Evolutionary conservation across 2,329 filamentous ascomycete genomes (phyloP), one percentile per base, ranked within the genome.

Genomic region (Diaporthe sp.): DNA sequence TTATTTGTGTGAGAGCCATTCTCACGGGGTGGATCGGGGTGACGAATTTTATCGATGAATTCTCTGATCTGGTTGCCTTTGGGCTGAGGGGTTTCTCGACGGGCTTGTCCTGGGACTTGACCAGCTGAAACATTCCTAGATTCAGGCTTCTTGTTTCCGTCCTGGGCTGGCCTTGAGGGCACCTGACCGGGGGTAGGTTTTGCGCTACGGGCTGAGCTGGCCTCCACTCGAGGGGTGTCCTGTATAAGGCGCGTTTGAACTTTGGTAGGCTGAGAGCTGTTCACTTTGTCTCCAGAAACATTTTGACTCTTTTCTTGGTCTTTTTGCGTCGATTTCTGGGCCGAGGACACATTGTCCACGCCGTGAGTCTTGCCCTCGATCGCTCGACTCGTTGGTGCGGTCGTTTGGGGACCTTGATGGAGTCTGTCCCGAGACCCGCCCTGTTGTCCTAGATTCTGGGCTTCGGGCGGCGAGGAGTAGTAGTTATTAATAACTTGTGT

Each of bases 51-150:
- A 25, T 9, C 9, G n/a, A 34, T 4, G 4, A 5, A 1, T 9
- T 10, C 5, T 6, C 15, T 4, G 17, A 5, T 2, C 2, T 8
- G 7, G 12, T 22, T n/a, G 1, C 9, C 9, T 25, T 17, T 15
- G 10, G 28, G 22, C 44, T 25, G 6, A 37, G 44, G 17, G 28
- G 9, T 19, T 49, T 15, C 28, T 25, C 13, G 19, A 25, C 2
- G 44, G 12, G 1, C 19, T 17, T 49, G 17, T 49, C 10, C 19
- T n/a, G 17, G 22, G 28, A 2, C 12, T 9, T 2, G 44, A 15
- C 5, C 12, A 7, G 31, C 22, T 17, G 31, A 10, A 22, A 9
- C 6, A 15, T 15, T 51, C 6, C 6, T 5, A 17, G 28, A 2
- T n/a, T 12, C 19, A 15, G 17, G 6, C 2, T n/a, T 49, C 8